A percentile compares a stretch with the other conserved stretches of the same genome.
Evolutionary conservation across 2,329 filamentous ascomycete genomes (phyloP).

Genomic region (Teratosphaeriaceae sp.): DNA sequence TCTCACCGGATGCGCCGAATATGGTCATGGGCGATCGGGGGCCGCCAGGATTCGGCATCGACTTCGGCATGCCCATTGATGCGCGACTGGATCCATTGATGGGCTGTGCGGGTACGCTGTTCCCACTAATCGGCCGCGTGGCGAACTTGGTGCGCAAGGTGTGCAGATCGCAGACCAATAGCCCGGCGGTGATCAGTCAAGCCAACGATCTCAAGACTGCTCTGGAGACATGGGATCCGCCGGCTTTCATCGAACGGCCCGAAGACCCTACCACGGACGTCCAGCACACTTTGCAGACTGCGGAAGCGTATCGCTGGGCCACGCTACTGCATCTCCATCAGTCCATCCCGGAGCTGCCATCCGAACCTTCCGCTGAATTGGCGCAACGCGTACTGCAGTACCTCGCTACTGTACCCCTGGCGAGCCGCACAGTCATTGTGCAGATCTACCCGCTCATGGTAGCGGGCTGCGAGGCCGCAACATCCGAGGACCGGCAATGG

Average conservation of each 20-base stretch:
- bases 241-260: constrained; percentile 51
- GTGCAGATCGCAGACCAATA: constrained; percentile 49
- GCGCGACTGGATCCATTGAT: constrained; percentile 63
- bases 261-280: constrained; percentile 58
- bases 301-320: constrained; percentile 61
- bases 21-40: constrained; percentile 18
- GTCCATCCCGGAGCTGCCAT: constrained; percentile 62
- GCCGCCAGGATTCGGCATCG: constrained; percentile 28
- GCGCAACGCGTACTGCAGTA: constrained; percentile 56
- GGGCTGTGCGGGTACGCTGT: constrained; percentile 61
- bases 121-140: constrained; percentile 60
- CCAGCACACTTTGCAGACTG: constrained; percentile 59
- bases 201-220: constrained; percentile 55
- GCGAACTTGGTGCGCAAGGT: constrained; percentile 61
- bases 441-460: constrained; percentile 65
- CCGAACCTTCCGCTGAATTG: constrained; percentile 48
- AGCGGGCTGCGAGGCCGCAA: constrained; percentile 58
- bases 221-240: constrained; percentile 56
- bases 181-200: constrained; percentile 54
- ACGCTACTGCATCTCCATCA: constrained; percentile 61
- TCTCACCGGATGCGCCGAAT: constrained; percentile 25
- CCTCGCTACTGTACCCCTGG: constrained; percentile 56
- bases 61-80: constrained; percentile 34
- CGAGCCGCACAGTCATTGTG: constrained; percentile 57
- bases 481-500: constrained; percentile 56